Percentiles rank a stretch among this genome's conserved stretches.
Conservation (phyloP, 495 filamentous ascomycete species). For the Cercophora samala region DNA sequence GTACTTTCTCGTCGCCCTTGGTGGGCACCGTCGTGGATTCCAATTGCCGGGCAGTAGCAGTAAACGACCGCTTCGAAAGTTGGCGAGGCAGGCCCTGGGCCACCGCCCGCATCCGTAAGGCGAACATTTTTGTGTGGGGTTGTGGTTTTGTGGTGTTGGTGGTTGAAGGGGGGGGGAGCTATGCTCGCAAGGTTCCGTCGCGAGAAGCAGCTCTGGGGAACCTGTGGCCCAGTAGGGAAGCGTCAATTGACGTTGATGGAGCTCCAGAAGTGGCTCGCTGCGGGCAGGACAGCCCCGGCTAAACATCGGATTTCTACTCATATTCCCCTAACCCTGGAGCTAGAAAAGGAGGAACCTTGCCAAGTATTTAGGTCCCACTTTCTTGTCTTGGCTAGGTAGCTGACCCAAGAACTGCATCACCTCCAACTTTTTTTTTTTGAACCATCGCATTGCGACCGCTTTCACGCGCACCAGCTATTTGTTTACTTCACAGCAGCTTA, state of each 20-base stretch:
- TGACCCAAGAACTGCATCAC: background rate
- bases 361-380: background rate
- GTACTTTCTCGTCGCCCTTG: background rate
- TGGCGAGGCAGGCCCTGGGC: conserved; percentile 32
- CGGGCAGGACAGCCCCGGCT: background rate
- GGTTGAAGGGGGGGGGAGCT: conserved; percentile 25
- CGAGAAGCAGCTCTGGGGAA: conserved; percentile 13
- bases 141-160: conserved; percentile 31
- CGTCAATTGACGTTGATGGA: conserved; percentile 22
- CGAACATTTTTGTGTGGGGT: conserved; percentile 52
- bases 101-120: conserved; percentile 47
- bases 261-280: background rate
- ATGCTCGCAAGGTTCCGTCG: conserved; percentile 4
- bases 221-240: conserved; percentile 4
- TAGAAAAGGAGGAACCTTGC: background rate
- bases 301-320: background rate
- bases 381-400: background rate
- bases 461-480: background rate
- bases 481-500: background rate
- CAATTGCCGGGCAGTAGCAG: conserved; percentile 36
- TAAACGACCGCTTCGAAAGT: conserved; percentile 37
- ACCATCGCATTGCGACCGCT: background rate
- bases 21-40: conserved; percentile 27
- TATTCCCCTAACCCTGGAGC: background rate
- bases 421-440: background rate